phyloP scores from a whole-genome alignment of 2,329 filamentous ascomycete species.

The Exophiala lecanii-corni region DNA sequence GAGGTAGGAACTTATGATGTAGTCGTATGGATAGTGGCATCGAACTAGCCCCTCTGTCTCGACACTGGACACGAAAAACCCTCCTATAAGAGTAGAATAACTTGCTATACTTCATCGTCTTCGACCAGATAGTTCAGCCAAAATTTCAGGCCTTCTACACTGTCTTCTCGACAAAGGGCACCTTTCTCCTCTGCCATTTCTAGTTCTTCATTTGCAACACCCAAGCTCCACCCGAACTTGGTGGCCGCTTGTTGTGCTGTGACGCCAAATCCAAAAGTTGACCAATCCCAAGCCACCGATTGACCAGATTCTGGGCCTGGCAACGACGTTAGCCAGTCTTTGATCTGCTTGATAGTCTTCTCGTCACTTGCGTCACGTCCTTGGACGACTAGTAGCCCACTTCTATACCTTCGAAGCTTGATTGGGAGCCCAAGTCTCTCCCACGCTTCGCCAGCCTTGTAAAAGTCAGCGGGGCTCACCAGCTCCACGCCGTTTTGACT shows the following conservation, averaged over 20 bases:
- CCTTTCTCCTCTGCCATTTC: conserved; percentile 96
- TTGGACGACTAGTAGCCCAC: conserved; percentile 91
- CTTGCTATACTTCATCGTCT: conserved; percentile 11
- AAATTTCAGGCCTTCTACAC: conserved; percentile 84
- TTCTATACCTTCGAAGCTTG: conserved; percentile 81
- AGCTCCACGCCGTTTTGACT: conserved; percentile 90
- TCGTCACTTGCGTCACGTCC: conserved; percentile 83
- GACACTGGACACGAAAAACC: too few relatives aligned
- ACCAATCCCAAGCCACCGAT: conserved; percentile 72
- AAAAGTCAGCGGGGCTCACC: conserved; percentile 85
- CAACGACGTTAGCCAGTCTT: conserved; percentile 72
- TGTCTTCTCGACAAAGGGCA: conserved; percentile 81
- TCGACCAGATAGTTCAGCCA: conserved; percentile 68
- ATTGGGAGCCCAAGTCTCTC: conserved; percentile 82
- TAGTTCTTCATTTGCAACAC: conserved; percentile 89
- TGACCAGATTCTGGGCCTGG: conserved; percentile 52
- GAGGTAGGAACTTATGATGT: too few relatives aligned
- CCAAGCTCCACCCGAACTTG: conserved; percentile 93
- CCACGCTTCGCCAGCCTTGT: conserved; percentile 84
- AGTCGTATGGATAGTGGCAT: too few relatives aligned
- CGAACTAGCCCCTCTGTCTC: too few relatives aligned
- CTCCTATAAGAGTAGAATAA: too few relatives aligned
- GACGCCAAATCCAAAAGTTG: conserved; percentile 72
- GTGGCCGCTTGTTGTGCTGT: conserved; percentile 87
- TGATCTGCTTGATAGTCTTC: conserved; percentile 72